phyloP scores from a whole-genome alignment of 1,284 basidiomycete species.

The Naganishia sp. region DNA sequence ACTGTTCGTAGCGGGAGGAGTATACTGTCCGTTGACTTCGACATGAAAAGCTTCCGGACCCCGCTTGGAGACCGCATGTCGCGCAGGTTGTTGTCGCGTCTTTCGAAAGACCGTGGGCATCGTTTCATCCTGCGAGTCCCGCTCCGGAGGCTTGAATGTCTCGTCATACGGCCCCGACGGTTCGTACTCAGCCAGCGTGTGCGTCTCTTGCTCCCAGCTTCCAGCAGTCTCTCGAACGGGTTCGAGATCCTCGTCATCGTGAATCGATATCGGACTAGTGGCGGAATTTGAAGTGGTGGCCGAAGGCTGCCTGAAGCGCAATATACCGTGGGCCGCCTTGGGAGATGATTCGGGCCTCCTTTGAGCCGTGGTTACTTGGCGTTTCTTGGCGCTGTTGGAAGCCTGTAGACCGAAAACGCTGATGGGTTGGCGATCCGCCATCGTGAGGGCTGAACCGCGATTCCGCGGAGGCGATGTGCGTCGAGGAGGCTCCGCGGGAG shows the following conservation, averaged over 20 bases:
- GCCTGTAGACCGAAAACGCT: slow-evolving; percentile 9
- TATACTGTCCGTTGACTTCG: neutral
- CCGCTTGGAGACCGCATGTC: slow-evolving; percentile 2
- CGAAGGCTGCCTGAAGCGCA: slow-evolving; percentile 7
- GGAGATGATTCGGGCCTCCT: neutral
- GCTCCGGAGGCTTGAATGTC: slow-evolving; percentile 14
- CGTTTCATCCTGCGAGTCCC: slow-evolving; percentile 9
- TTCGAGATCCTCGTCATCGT: neutral
- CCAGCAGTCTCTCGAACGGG: slow-evolving; percentile 2
- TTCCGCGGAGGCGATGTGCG: too few species aligned
- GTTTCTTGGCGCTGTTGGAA: slow-evolving; percentile 13
- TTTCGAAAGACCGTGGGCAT: neutral
- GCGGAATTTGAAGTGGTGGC: neutral
- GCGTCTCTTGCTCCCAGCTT: slow-evolving; percentile 13
- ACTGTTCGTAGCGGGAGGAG: slow-evolving; percentile 5
- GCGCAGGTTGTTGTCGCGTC: slow-evolving; percentile 13
- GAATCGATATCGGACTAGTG: slow-evolving; percentile 10
- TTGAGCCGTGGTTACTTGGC: neutral
- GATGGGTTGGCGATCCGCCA: slow-evolving; percentile 21
- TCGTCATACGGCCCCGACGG: slow-evolving; percentile 1
- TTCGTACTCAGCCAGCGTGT: neutral
- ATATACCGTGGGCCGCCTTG: neutral
- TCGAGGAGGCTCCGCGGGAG: too few species aligned
- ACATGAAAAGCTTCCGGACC: neutral
- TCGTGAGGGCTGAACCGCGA: neutral